Evolutionary conservation across 805 yeast genomes (phyloP).

Genomic region (Kregervanrija delftensis): DNA sequence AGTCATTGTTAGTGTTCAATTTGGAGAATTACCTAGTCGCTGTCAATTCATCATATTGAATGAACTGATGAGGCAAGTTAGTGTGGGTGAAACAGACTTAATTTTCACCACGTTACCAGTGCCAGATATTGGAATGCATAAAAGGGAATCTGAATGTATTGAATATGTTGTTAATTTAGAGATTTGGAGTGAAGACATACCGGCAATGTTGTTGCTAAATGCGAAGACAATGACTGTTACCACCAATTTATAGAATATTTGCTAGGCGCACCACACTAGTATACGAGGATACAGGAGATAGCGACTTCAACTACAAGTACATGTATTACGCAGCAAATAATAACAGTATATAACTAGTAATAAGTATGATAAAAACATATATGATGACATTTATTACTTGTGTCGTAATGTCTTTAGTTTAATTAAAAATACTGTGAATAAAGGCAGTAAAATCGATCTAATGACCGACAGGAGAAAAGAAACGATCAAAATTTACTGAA

Average conservation of each 20-base stretch:
- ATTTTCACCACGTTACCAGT: conserved; percentile 88
- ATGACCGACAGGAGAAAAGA: no score
- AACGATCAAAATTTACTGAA: no score
- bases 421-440: no score
- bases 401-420: no score
- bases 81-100: conserved; percentile 41
- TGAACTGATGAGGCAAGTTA: conserved; percentile 59
- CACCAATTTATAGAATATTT: conserved; percentile 49
- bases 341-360: no score
- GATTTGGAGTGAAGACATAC: conserved; percentile 74
- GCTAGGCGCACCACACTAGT: background rate
- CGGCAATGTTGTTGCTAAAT: conserved; percentile 77
- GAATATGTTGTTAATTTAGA: conserved; percentile 74
- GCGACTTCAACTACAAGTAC: no score
- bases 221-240: conserved; percentile 96
- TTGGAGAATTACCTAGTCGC: conserved; percentile 8
- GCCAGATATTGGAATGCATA: conserved; percentile 78
- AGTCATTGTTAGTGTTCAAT: background rate
- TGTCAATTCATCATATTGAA: conserved; percentile 78
- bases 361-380: no score
- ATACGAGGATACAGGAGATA: no score
- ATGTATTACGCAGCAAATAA: no score
- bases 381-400: no score
- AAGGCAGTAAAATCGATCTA: no score
- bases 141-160: conserved; percentile 56